Conservation (phyloP, 2,329 filamentous ascomycete species). For the Aspergillus aculeatus region DNA sequence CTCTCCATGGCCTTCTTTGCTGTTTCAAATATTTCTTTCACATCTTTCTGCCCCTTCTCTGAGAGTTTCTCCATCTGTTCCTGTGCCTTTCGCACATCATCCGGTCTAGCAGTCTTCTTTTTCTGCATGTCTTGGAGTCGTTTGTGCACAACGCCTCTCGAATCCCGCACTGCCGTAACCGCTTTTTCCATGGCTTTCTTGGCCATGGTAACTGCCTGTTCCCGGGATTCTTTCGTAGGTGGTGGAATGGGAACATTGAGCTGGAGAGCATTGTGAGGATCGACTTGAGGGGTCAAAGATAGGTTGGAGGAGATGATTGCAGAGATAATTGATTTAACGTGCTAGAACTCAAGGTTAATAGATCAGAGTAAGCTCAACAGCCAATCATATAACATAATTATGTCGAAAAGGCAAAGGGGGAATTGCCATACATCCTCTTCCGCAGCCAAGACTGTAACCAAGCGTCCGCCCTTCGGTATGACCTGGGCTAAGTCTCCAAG, state of each 20-base stretch:
- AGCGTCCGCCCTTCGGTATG: constrained; percentile 61
- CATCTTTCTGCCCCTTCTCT: constrained; percentile 48
- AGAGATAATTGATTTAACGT: constrained; percentile 46
- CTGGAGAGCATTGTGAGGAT: constrained; percentile 45
- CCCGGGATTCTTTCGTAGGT: constrained; percentile 47
- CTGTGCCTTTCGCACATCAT: constrained; percentile 47
- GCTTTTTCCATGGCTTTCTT: constrained; percentile 47
- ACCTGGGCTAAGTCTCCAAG: constrained; percentile 66
- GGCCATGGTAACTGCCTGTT: constrained; percentile 40
- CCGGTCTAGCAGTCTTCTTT: constrained; percentile 44
- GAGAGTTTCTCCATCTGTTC: constrained; percentile 50
- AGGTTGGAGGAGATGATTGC: constrained; percentile 44
- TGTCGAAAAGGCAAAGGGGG: no score
- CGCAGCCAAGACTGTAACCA: constrained; percentile 61
- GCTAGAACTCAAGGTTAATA: constrained; percentile 26
- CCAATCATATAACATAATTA: no score
- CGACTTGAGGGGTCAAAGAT: constrained; percentile 45
- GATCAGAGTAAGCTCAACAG: neutral
- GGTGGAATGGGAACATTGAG: constrained; percentile 48
- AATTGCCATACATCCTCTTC: constrained; percentile 58
- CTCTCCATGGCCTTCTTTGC: constrained; percentile 42
- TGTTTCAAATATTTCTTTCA: constrained; percentile 46
- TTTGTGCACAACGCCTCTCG: constrained; percentile 47
- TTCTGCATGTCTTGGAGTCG: constrained; percentile 45
- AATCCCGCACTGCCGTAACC: constrained; percentile 39